Evolutionary conservation across 192 early-diverging fungal species (phyloP).

Genomic region (Umbelopsis sp.): DNA sequence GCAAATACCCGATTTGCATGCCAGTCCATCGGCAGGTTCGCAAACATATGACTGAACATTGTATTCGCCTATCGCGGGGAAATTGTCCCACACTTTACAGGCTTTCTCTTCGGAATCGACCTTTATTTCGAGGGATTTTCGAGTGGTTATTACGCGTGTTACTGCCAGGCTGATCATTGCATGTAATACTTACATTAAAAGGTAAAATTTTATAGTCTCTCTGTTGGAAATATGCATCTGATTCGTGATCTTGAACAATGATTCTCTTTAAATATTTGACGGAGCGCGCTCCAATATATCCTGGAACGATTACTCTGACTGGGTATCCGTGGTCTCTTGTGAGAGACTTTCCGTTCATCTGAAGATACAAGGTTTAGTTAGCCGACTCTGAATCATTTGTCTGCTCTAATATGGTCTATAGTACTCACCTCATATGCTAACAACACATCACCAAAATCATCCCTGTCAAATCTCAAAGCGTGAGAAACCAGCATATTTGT

Average conservation of each 20-base stretch:
- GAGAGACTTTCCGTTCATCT: slow-evolving; percentile 78
- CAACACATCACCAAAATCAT: slow-evolving; percentile 68
- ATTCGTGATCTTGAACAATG: slow-evolving; percentile 69
- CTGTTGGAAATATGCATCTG: slow-evolving; percentile 72
- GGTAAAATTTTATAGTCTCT: slow-evolving; percentile 86
- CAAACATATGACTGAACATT: slow-evolving; percentile 85
- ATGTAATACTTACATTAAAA: slow-evolving; percentile 56
- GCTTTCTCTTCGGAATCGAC: slow-evolving; percentile 38
- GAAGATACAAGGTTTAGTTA: background rate
- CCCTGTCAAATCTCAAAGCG: slow-evolving; percentile 28
- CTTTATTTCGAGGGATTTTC: background rate
- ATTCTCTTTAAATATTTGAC: slow-evolving; percentile 88
- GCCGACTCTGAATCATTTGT: background rate
- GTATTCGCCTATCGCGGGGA: slow-evolving; percentile 64
- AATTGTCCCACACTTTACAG: slow-evolving; percentile 58
- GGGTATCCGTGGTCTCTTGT: slow-evolving; percentile 87
- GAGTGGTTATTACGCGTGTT: background rate
- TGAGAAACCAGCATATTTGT: background rate
- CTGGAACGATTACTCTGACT: slow-evolving; percentile 85
- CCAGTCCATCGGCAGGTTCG: slow-evolving; percentile 63
- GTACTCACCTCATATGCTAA: slow-evolving; percentile 70
- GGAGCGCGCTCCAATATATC: slow-evolving; percentile 87
- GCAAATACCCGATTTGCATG: slow-evolving; percentile 34
- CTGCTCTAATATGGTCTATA: background rate
- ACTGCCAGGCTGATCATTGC: slow-evolving; percentile 36